phyloP scores from a whole-genome alignment of 2,329 filamentous ascomycete genomes.

The Ophiocordyceps polyrhachis-furcata region DNA sequence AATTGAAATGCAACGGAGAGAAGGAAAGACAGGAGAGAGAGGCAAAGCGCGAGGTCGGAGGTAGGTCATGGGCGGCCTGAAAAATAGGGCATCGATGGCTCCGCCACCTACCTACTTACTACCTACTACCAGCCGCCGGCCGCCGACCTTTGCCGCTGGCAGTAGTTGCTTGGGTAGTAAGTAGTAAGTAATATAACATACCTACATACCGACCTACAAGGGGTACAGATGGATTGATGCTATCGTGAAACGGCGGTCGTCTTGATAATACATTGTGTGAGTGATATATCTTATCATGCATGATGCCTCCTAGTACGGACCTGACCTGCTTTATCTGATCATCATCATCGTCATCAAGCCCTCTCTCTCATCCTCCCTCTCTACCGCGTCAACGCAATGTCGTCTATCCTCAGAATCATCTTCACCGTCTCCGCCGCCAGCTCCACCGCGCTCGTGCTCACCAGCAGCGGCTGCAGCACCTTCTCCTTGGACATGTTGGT shows the following conservation, averaged over 20 bases:
- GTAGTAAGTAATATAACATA: too few species aligned
- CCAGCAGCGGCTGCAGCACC: slow-evolving; percentile 84
- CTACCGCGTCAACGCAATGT: slow-evolving; percentile 45
- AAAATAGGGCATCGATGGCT: not conserved
- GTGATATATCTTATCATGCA: too few species aligned
- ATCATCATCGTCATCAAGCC: not conserved
- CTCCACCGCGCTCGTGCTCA: slow-evolving; percentile 95
- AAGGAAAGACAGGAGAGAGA: not conserved
- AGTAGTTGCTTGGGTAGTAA: too few species aligned
- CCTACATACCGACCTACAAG: too few species aligned
- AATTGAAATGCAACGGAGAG: not conserved
- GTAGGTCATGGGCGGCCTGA: not conserved
- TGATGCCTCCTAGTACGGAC: too few species aligned
- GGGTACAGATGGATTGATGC: too few species aligned
- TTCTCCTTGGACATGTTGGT: slow-evolving; percentile 94
- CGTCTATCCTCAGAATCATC: slow-evolving; percentile 60
- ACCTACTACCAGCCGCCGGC: too few species aligned
- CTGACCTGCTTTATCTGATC: too few species aligned
- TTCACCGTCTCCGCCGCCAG: slow-evolving; percentile 96
- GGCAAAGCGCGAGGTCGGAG: not conserved
- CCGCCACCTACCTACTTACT: too few species aligned
- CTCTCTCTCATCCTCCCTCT: slow-evolving; percentile 7
- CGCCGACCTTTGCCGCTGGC: too few species aligned
- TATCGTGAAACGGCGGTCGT: too few species aligned
- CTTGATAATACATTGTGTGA: too few species aligned